A percentile compares a stretch with the other conserved stretches of the same genome.
Conservation (phyloP, 805 yeast genomes). For the Kodamaea jinghongensis region DNA sequence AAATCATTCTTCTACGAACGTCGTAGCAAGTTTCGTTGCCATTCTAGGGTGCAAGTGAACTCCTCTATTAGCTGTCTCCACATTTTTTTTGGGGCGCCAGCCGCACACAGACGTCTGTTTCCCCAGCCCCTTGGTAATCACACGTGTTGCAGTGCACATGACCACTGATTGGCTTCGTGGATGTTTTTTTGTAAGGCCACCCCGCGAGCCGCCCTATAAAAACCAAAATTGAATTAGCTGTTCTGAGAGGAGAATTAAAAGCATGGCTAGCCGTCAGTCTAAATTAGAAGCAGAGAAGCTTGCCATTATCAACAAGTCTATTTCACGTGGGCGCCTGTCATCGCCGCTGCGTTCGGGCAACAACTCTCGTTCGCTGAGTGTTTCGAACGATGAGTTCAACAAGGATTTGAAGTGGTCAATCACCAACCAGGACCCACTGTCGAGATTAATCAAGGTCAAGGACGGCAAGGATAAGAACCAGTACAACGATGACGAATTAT, state of each 20-base stretch:
- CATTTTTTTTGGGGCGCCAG: no score
- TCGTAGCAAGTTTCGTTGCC: no score
- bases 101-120: no score
- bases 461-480: constrained; percentile 14
- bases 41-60: no score
- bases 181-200: no score
- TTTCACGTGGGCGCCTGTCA: constrained; percentile 36
- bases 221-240: not conserved
- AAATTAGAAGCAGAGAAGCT: constrained; percentile 42
- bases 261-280: constrained; percentile 36
- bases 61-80: no score
- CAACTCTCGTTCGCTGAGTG: constrained; percentile 33
- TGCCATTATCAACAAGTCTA: constrained; percentile 37
- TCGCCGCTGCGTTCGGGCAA: constrained; percentile 31
- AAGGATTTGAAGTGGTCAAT: constrained; percentile 61
- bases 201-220: not conserved
- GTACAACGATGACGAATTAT: constrained; percentile 14
- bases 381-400: constrained; percentile 34
- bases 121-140: no score
- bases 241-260: not conserved
- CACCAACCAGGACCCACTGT: constrained; percentile 71
- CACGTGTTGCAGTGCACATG: no score
- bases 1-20: no score
- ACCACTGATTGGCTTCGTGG: no score
- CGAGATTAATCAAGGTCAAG: constrained; percentile 32